Conservation (phyloP, 1,284 basidiomycete genomes). For the Vanrija pseudolonga region DNA sequence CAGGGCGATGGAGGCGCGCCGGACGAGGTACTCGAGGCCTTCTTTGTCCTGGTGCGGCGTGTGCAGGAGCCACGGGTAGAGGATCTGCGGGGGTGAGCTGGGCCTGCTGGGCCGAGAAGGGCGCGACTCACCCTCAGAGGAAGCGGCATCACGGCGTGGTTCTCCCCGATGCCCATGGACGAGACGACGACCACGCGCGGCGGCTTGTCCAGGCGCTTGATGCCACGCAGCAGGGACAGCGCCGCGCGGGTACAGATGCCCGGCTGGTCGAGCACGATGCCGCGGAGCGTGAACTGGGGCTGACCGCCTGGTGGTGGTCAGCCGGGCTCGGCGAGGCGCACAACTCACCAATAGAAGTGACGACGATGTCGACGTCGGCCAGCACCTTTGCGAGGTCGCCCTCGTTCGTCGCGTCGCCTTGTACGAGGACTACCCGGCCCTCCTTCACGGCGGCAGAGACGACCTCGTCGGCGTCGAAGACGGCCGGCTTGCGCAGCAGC, state of each 20-base stretch:
- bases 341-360: constrained; percentile 27
- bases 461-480: constrained; percentile 14
- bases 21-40: constrained; percentile 26
- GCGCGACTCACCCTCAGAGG: constrained; percentile 18
- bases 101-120: not conserved
- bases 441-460: constrained; percentile 9
- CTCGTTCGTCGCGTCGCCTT: constrained; percentile 27
- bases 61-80: constrained; percentile 23
- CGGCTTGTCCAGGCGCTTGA: constrained; percentile 1
- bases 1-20: constrained; percentile 9
- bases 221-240: constrained; percentile 15
- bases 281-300: constrained; percentile 13
- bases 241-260: constrained; percentile 21
- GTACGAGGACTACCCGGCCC: constrained; percentile 19
- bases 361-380: constrained; percentile 19
- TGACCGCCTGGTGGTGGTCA: constrained; percentile 11
- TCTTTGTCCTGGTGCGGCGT: constrained; percentile 30
- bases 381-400: constrained; percentile 22
- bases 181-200: constrained; percentile 26
- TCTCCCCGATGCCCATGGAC: constrained; percentile 31
- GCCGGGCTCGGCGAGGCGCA: not conserved
- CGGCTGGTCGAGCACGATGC: constrained; percentile 21
- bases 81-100: constrained; percentile 5
- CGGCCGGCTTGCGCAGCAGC: constrained; percentile 22
- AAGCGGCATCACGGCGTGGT: constrained; percentile 24